A percentile compares a stretch with the other conserved stretches of the same genome.
Conservation (phyloP, 2,329 filamentous ascomycete genomes). For the Podosphaera fusca region DNA sequence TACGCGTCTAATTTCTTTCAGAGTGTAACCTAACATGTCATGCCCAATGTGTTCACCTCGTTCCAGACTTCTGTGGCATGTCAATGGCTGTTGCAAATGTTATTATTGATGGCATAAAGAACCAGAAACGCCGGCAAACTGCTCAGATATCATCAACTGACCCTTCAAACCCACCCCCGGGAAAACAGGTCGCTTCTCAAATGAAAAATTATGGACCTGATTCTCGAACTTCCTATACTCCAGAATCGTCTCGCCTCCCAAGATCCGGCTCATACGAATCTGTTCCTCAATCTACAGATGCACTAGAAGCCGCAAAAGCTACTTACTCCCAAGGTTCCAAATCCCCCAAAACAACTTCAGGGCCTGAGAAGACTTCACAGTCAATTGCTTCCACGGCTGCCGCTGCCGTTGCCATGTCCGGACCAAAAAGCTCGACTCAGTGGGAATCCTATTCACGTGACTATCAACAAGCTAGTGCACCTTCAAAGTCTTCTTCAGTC, state of each 20-base stretch:
- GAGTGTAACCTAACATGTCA: constrained; percentile 89
- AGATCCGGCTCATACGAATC: constrained; percentile 18
- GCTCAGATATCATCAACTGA: constrained; percentile 11
- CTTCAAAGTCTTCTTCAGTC: constrained; percentile 19
- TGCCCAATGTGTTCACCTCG: constrained; percentile 74
- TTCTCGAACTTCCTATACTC: constrained; percentile 12
- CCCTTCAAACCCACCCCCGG: constrained; percentile 11
- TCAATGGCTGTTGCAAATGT: constrained; percentile 93
- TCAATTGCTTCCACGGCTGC: constrained; percentile 32
- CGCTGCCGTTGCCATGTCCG: constrained; percentile 31
- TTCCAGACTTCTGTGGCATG: constrained; percentile 98
- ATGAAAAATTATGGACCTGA: constrained; percentile 6
- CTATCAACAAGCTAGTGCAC: constrained; percentile 8
- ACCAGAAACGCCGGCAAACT: constrained; percentile 43
- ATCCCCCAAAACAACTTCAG: constrained; percentile 23
- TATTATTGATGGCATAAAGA: constrained; percentile 68
- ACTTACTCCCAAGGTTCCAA: constrained; percentile 31
- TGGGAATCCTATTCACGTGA: constrained; percentile 14
- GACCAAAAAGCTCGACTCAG: constrained; percentile 12
- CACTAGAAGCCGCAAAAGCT: constrained; percentile 38
- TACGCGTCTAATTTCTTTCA: constrained; percentile 18
- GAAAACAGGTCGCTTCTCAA: constrained; percentile 6
- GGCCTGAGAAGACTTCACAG: constrained; percentile 27
- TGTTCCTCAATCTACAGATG: constrained; percentile 24
- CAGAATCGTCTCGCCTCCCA: constrained; percentile 12